phyloP scores from a whole-genome alignment of 140 eudicot genomes.

The Flaveria floridana region DNA sequence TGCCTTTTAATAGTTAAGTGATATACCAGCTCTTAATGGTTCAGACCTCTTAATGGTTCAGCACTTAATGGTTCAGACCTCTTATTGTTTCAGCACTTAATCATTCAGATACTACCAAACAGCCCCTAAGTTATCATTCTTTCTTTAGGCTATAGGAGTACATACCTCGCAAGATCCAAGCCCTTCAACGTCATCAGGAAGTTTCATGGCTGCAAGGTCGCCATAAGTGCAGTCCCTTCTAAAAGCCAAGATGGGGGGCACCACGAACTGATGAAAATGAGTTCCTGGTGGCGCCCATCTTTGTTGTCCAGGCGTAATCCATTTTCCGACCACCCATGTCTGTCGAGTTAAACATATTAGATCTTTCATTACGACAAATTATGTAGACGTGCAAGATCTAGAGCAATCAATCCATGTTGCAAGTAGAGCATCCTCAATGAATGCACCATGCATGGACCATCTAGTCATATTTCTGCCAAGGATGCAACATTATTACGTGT shows the following conservation, averaged over 20 bases:
- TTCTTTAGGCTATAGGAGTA: not conserved
- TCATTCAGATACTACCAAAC: too few relatives aligned
- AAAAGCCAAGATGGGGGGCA: constrained; percentile 64
- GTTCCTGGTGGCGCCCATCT: constrained; percentile 89
- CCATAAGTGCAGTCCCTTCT: constrained; percentile 92
- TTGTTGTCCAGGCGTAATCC: constrained; percentile 88
- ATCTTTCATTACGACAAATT: not conserved
- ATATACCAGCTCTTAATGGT: too few relatives aligned
- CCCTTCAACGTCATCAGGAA: constrained; percentile 79
- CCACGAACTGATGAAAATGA: constrained; percentile 95
- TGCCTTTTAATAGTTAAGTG: too few relatives aligned
- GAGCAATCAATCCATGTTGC: not conserved
- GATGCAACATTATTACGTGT: not conserved
- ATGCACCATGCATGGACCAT: not conserved
- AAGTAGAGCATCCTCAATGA: not conserved
- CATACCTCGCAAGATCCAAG: constrained; percentile 84
- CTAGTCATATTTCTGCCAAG: not conserved
- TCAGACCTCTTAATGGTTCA: too few relatives aligned
- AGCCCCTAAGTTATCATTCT: not conserved
- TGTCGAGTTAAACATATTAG: constrained; percentile 18
- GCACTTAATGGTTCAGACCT: too few relatives aligned
- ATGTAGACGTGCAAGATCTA: not conserved
- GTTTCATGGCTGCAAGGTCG: constrained; percentile 86
- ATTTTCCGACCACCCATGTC: constrained; percentile 97
- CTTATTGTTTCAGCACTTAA: too few relatives aligned